phyloP scores from a whole-genome alignment of 371 early-diverging fungal species.

The Globomyces sp. region DNA sequence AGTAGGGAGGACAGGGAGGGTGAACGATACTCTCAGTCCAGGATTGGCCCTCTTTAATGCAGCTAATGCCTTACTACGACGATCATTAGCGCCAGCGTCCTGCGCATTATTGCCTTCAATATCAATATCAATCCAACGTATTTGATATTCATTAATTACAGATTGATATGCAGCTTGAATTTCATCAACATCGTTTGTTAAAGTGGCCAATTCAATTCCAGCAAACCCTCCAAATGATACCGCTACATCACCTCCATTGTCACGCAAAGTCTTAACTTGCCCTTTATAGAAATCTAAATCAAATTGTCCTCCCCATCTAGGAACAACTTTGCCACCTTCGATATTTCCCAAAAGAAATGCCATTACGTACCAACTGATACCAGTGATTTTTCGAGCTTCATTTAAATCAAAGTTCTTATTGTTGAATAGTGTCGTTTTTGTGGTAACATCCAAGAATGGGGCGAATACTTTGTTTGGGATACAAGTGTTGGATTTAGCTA shows the following conservation, averaged over 20 bases:
- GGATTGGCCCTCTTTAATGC: constrained; percentile 21
- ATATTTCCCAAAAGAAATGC: background rate
- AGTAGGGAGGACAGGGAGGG: constrained; percentile 18
- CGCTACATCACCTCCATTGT: constrained; percentile 30
- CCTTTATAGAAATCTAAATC: constrained; percentile 19
- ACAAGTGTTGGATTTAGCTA: too few species aligned
- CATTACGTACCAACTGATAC: background rate
- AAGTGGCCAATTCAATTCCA: constrained; percentile 24
- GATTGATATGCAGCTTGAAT: constrained; percentile 16
- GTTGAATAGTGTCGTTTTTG: background rate
- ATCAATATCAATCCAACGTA: constrained; percentile 25
- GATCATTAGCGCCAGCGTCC: constrained; percentile 16
- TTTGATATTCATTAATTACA: constrained; percentile 22
- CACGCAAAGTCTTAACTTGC: constrained; percentile 7
- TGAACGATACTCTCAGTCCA: constrained; percentile 18
- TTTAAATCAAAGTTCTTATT: background rate
- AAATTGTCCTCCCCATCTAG: constrained; percentile 24
- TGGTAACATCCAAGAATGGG: constrained; percentile 29
- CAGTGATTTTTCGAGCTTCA: background rate
- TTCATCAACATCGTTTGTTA: constrained; percentile 2
- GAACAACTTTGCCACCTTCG: background rate
- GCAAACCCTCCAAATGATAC: constrained; percentile 36
- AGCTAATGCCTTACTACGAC: constrained; percentile 20
- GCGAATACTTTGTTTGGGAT: constrained; percentile 17
- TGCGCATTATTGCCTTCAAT: constrained; percentile 21